phyloP scores from a whole-genome alignment of 805 yeast species.

The Grigorovia yakushimaensis region DNA sequence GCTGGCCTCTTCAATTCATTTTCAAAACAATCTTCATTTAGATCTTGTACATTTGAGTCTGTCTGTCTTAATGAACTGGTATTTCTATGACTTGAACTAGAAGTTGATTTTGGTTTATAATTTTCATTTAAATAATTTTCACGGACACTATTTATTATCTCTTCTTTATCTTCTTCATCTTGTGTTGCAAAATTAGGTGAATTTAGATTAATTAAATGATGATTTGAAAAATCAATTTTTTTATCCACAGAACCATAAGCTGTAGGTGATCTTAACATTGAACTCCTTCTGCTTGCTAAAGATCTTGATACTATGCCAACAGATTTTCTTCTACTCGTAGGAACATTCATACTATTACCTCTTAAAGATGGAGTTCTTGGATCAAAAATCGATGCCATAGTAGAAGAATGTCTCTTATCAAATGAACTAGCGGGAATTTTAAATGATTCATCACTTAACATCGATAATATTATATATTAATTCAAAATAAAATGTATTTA shows the following conservation, averaged over 20 bases:
- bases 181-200: constrained; percentile 27
- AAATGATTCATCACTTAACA: neutral
- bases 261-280: neutral
- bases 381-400: neutral
- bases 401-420: neutral
- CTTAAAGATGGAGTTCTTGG: neutral
- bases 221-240: constrained; percentile 4
- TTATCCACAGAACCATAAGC: neutral
- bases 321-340: neutral
- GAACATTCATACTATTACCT: neutral
- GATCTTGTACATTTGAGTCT: constrained; percentile 3
- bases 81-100: too few relatives aligned
- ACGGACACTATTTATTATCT: constrained; percentile 25
- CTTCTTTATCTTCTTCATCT: constrained; percentile 19
- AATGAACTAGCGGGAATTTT: neutral
- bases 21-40: neutral
- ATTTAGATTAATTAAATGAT: constrained; percentile 19
- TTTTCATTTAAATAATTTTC: constrained; percentile 20
- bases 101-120: neutral
- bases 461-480: neutral
- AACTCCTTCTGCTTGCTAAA: constrained; percentile 4
- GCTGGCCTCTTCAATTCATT: constrained; percentile 19
- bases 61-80: too few relatives aligned
- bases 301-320: neutral
- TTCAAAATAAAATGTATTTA: too few relatives aligned